These are phyloP conservation scores for Magnolia officinalis DNA, from an alignment of 164 flowering plant species.

Conservation along the genomic window DNA sequence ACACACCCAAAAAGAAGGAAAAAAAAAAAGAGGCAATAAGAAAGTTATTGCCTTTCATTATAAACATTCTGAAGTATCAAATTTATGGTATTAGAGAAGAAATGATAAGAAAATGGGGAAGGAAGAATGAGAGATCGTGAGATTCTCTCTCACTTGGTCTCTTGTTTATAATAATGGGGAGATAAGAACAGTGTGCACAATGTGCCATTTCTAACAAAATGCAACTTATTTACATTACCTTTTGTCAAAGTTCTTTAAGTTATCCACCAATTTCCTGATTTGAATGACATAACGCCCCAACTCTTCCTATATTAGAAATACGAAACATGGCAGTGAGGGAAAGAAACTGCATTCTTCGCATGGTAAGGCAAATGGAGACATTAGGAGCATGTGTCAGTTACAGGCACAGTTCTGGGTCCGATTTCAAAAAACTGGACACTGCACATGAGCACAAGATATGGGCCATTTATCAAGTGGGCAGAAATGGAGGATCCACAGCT, in stretches of 20 bases:
- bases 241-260: constrained; percentile 56
- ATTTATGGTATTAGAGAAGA: neutral
- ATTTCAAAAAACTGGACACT: neutral
- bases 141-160: neutral
- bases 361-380: neutral
- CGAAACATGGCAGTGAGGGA: neutral
- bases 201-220: neutral
- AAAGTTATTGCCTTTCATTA: neutral
- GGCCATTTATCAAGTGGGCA: neutral
- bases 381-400: neutral
- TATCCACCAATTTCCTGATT: constrained; percentile 62
- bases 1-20: neutral
- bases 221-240: constrained; percentile 41
- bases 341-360: neutral
- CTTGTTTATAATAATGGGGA: neutral
- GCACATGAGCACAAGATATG: neutral
- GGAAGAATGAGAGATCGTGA: neutral
- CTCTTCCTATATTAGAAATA: constrained; percentile 48
- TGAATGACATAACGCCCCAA: constrained; percentile 57
- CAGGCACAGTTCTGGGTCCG: no score
- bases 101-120: neutral
- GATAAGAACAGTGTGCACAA: neutral
- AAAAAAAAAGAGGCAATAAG: no score
- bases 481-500: neutral
- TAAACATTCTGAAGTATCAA: neutral